Base-by-base conservation (phyloP, 2,329 filamentous ascomycete species). In the Escovopsis sp. region DNA sequence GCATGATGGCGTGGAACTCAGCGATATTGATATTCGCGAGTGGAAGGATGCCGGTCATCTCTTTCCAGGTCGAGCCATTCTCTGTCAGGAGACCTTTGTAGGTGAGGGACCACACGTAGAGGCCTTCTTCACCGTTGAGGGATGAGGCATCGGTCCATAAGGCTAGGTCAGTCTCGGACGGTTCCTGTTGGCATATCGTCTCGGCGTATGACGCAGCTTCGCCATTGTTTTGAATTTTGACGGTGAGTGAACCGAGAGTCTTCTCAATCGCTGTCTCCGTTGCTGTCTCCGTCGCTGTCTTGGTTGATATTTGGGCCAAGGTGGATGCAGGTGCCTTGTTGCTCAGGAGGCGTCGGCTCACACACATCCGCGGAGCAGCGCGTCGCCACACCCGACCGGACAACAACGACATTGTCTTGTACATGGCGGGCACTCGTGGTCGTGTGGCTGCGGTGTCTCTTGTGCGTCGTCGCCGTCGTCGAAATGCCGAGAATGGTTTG, bases 1-100 rank as follows among this genome's bases (percentile, higher is more conserved):
- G 12, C 2, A 28, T 12, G 8, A 53, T 45, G n/a, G 44, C 50
- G 4, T 43, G 33, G 6, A 49, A 39, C 35, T 51, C 43, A 6
- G 36, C 8, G 15, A 15, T 28, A 9, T 42, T 11, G 12, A 2
- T 18, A 23, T 26, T n/a, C 33, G 23, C 26, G 19, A 12, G 19
- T 32, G 19, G 7, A 26, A 28, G 32, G n/a, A 8, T 33, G 12
- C 6, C 26, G 23, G 23, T 26, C 7, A 15, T 2, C 15, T 12
- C 15, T 15, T 35, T 35, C 39, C 39, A 41, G 2, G 15, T 5
- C 15, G 15, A 15, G 11, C 39, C 33, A 19, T 41, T 35, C 23
- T 41, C 18, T 15, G 15, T 15, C 15, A 15, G 15, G 15, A 15
- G 15, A 15, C 15, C 15, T 15, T 41, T 41, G 39, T n/a, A 41